These are phyloP conservation scores for Trypanosoma scelopori DNA, from an alignment of 208 protist species.

Conservation along the genomic window DNA sequence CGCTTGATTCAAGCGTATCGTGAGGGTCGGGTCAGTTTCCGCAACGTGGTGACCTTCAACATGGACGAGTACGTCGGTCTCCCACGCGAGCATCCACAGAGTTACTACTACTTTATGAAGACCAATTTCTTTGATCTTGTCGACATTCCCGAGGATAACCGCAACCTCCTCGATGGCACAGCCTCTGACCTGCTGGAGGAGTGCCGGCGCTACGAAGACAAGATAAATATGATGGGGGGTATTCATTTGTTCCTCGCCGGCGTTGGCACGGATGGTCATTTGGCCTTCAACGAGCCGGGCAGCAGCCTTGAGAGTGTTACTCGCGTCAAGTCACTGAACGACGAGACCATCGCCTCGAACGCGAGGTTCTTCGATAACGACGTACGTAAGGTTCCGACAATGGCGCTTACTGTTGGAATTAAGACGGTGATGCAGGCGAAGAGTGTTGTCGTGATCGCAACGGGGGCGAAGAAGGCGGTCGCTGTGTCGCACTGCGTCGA, in stretches of 20 bases:
- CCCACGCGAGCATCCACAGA: constrained; percentile 89
- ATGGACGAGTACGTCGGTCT: constrained; percentile 97
- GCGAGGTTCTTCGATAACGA: constrained; percentile 94
- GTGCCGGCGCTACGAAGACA: constrained; percentile 93
- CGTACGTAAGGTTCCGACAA: constrained; percentile 89
- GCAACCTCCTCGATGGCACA: constrained; percentile 94
- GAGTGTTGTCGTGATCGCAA: constrained; percentile 92
- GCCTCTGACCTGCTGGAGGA: constrained; percentile 84
- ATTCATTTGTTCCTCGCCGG: constrained; percentile 96
- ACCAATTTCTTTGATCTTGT: constrained; percentile 95
- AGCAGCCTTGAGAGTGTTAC: constrained; percentile 86
- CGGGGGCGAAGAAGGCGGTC: constrained; percentile 85
- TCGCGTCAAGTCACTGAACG: constrained; percentile 92
- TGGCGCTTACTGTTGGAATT: constrained; percentile 95
- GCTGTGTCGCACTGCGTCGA: constrained; percentile 91
- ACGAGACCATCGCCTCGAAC: constrained; percentile 94
- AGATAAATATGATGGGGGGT: constrained; percentile 85
- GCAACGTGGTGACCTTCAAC: constrained; percentile 95
- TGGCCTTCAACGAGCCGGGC: constrained; percentile 97
- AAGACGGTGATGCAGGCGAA: constrained; percentile 88
- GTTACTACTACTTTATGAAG: constrained; percentile 96
- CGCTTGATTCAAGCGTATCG: constrained; percentile 84
- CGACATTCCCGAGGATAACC: constrained; percentile 89
- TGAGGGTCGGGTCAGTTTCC: constrained; percentile 87
- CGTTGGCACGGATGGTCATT: constrained; percentile 93